A percentile compares a stretch with the other conserved stretches of the same genome.
Evolutionary conservation across 345 rosid species (phyloP).

Genomic region (Corchorus capsularis): DNA sequence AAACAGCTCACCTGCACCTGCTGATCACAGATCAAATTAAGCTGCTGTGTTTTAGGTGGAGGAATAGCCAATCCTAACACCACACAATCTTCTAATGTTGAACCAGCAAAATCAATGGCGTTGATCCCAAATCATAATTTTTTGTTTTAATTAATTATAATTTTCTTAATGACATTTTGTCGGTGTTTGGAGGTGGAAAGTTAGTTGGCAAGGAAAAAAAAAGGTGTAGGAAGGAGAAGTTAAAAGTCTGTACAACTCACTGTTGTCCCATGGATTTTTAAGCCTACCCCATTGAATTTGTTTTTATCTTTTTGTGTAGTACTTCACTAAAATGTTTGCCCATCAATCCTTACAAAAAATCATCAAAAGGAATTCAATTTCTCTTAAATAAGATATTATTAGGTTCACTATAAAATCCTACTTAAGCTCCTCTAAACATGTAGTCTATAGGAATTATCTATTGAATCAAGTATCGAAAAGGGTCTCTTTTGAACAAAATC

Average conservation of each 20-base stretch:
- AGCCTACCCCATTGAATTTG: too few relatives aligned
- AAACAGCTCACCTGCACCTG: not conserved
- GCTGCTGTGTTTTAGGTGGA: not conserved
- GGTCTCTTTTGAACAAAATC: too few relatives aligned
- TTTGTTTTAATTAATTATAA: not conserved
- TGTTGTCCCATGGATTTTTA: not conserved
- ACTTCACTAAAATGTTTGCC: too few relatives aligned
- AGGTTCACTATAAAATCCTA: too few relatives aligned
- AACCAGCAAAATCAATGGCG: too few relatives aligned
- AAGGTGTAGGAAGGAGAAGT: not conserved
- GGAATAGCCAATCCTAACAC: not conserved
- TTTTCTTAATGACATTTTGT: not conserved
- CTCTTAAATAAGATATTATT: too few relatives aligned
- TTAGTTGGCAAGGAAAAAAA: not conserved
- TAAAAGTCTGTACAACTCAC: not conserved
- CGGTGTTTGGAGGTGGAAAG: not conserved
- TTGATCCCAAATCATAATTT: not conserved
- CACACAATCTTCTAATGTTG: not conserved
- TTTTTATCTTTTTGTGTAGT: too few relatives aligned
- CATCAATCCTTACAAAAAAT: too few relatives aligned
- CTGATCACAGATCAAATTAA: not conserved
- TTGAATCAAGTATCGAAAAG: too few relatives aligned
- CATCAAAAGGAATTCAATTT: too few relatives aligned
- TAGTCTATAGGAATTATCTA: too few relatives aligned
- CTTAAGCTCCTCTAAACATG: too few relatives aligned